These are phyloP conservation scores for Pythium oligandrum DNA, from an alignment of 352 stramenopile species.

Conservation along the genomic window DNA sequence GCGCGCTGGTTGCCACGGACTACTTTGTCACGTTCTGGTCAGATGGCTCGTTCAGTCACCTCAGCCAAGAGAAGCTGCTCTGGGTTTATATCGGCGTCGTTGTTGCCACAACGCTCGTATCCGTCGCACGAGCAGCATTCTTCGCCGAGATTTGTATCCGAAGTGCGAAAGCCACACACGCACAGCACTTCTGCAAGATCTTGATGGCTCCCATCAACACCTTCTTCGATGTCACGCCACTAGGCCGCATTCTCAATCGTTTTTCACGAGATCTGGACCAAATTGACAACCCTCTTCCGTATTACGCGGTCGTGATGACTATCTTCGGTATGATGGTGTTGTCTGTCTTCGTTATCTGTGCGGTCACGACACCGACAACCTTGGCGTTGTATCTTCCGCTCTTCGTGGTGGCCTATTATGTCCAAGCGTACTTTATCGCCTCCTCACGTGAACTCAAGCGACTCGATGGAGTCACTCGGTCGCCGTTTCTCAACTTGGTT, in stretches of 20 bases:
- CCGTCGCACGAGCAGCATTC: background rate
- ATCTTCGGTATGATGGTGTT: background rate
- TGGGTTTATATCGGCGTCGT: background rate
- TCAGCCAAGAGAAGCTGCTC: background rate
- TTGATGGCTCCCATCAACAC: constrained; percentile 9
- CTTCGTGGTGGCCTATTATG: constrained; percentile 6
- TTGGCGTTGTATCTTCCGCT: constrained; percentile 29
- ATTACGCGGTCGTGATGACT: constrained; percentile 4
- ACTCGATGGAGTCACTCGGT: constrained; percentile 77
- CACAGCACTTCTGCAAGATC: constrained; percentile 4
- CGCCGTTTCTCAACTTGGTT: constrained; percentile 87
- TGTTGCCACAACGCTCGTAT: background rate
- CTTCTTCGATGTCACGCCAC: too few species aligned
- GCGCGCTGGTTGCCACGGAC: too few species aligned
- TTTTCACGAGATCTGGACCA: constrained; percentile 24
- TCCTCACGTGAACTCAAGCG: constrained; percentile 79
- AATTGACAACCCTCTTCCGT: constrained; percentile 13
- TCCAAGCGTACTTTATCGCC: constrained; percentile 66
- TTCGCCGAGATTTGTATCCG: constrained; percentile 6
- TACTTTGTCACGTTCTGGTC: too few species aligned
- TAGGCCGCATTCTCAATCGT: too few species aligned
- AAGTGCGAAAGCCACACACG: constrained; percentile 3
- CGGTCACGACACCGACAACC: constrained; percentile 21
- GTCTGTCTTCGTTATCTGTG: constrained; percentile 30
- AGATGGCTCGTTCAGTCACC: too few species aligned